phyloP scores from a whole-genome alignment of 305 asterid genomes.

The Vinca major region DNA sequence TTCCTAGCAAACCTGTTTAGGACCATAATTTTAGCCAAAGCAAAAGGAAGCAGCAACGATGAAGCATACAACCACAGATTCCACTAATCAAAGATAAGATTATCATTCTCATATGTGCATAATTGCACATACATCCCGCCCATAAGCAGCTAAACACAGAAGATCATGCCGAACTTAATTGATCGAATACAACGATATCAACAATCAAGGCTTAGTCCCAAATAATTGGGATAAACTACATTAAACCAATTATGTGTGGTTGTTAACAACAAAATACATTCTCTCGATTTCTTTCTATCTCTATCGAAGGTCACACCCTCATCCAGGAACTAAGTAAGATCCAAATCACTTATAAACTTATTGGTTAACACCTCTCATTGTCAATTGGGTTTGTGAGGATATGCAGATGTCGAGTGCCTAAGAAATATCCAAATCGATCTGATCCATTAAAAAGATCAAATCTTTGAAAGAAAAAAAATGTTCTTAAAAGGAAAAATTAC shows the following conservation, averaged over 20 bases:
- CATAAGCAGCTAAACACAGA: neutral
- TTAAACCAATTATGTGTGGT: no score
- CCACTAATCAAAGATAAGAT: neutral
- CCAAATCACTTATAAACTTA: no score
- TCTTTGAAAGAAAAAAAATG: neutral
- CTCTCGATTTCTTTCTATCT: no score
- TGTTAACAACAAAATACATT: no score
- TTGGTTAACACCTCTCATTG: no score
- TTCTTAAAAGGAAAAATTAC: constrained; percentile 17
- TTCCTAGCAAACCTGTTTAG: constrained; percentile 67
- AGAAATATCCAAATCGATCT: no score
- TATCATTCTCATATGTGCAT: neutral
- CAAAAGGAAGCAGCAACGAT: neutral
- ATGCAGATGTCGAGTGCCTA: no score
- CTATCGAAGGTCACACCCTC: no score
- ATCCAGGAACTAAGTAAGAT: no score
- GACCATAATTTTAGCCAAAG: constrained; percentile 2
- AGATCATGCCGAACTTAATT: neutral
- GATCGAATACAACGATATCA: neutral
- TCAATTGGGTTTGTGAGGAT: no score
- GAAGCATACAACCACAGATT: neutral
- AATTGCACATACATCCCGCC: neutral
- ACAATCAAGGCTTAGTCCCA: no score
- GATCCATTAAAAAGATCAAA: neutral
- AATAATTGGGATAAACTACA: no score